Base-by-base conservation (phyloP, 2,329 filamentous ascomycete genomes). In the Fusarium buxicola region DNA sequence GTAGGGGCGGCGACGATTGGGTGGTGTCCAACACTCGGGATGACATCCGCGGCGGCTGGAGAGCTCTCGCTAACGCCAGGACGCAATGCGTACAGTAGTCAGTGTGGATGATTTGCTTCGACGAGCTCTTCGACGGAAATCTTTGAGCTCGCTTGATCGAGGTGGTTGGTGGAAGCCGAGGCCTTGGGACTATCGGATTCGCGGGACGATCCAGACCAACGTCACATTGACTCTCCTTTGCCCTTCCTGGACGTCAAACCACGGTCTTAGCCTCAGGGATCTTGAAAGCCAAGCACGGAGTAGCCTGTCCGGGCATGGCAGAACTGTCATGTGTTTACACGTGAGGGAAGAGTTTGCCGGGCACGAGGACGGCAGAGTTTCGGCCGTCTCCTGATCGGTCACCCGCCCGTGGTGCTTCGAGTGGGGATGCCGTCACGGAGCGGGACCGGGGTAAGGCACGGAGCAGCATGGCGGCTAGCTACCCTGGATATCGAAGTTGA, bases 141-240 rank as follows among this genome's bases (percentile, higher is more conserved):
- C 52, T 52, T 35, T 18, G 12, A 49, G 50, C 15, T 44, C 18
- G 25, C 34, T 38, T 35, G 57, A 60, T 49, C 13, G 36, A 52
- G 31, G 24, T 24, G 27, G 43, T 40, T 27, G 32, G 27, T 25
- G 18, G 25, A 36, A 38, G 31, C 31, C 36, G 21, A 11, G 24
- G 44, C 46, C 44, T 30, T 52, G 30, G 30, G 41, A 15, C 28
- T 43, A 34, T 48, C 27, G 48, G 51, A 47, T 53, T 34, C 34
- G 48, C 66, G 45, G 50, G 58, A 60, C 50, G 68, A 68, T 63
- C 47, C 36, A 38, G 44, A 51, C 16, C 35, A 55, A 68, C 68
- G 63, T 70, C 68, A 70, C 66, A 41, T 56, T 60, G 67, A 55
- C 46, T 65, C 39, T 58, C 49, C n/a, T 36, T 61, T 58, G 56